Evolutionary conservation across 768 basidiomycete species (phyloP), one percentile per base, ranked within the genome.

Genomic region (Mycena alexandri): DNA sequence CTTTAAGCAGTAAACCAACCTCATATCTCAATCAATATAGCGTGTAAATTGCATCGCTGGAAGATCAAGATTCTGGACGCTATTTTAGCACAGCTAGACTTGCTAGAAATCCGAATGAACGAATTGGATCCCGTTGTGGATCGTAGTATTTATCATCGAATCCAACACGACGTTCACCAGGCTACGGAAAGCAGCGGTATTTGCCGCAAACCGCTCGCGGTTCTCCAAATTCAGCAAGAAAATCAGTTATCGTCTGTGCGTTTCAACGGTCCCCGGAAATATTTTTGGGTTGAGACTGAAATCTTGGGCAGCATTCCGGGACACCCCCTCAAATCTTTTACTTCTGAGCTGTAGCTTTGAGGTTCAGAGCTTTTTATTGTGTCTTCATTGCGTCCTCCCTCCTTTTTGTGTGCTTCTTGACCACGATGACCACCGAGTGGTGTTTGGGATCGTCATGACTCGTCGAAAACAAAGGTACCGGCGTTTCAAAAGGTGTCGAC

Each of bases 151-250:
- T 73, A 84, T 91, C 71, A 79, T 90, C 57, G 89, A 90, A 73
- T 86, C 85, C 54, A 87, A 88, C 72, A 81, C 81, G 19, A 90
- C 88, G 16, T 89, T 90, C 75, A 89, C 89, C 6, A 89, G 89
- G 4, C 69, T 86, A 36, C 82, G 84, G 8, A 90, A 90, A 74
- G 80, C 83, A 44, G 82, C 82, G 2, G 82, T 81, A 65, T 88
- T 89, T 70, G 76, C 79, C 2, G 78, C 82, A 34, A 82, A 87
- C 65, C 81, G 82, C 8, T 72, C 72, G 6, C 78, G 83, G 34
- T 89, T 88, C 69, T 72, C 79, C 19, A 83, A 82, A 69, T 89
- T 87, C 72, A 78, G 82, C 42, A 73, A 83, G 65, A 88, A 87
- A 75, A 86, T 91, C 66, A 79, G 83, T 19, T 87, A 90, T 74